Conservation (phyloP, 257 asterid species). For the Ocimum tenuiflorum region DNA sequence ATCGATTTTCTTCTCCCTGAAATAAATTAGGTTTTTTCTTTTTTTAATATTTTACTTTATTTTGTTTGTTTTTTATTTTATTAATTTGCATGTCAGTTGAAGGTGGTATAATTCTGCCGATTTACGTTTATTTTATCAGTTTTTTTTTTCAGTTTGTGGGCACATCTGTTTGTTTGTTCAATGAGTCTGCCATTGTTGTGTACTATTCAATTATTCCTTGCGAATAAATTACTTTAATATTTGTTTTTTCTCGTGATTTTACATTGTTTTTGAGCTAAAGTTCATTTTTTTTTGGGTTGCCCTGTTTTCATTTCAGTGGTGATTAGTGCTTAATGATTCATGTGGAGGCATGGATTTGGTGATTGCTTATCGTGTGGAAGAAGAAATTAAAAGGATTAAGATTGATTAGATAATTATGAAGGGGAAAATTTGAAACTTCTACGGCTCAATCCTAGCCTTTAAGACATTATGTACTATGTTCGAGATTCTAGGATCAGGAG, state of each 20-base stretch:
- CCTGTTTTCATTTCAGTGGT: not conserved
- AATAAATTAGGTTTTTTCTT: not conserved
- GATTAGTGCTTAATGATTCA: not conserved
- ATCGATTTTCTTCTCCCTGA: not conserved
- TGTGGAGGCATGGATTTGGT: not conserved
- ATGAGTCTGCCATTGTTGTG: conserved; percentile 2
- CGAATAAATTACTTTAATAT: not conserved
- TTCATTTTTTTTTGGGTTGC: not conserved
- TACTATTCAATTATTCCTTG: conserved; percentile 11
- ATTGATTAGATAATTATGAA: not conserved
- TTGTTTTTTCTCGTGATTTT: conserved; percentile 12
- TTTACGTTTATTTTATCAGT: not conserved
- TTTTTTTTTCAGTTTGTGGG: not conserved
- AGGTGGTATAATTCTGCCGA: conserved; percentile 15
- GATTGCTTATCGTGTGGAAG: conserved; percentile 1
- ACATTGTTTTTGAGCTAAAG: not conserved
- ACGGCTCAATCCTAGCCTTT: conserved; percentile 1
- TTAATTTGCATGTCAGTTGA: conserved; percentile 7
- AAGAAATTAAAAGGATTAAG: not conserved
- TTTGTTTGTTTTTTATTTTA: not conserved
- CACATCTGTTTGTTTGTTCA: conserved; percentile 12
- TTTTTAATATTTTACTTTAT: not conserved
- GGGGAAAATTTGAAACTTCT: conserved; percentile 3
- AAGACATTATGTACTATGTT: not conserved
- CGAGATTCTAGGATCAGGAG: not conserved